Evolutionary conservation across 1,284 basidiomycete genomes (phyloP).

Genomic region (Exobasidium cylindrosporum): DNA sequence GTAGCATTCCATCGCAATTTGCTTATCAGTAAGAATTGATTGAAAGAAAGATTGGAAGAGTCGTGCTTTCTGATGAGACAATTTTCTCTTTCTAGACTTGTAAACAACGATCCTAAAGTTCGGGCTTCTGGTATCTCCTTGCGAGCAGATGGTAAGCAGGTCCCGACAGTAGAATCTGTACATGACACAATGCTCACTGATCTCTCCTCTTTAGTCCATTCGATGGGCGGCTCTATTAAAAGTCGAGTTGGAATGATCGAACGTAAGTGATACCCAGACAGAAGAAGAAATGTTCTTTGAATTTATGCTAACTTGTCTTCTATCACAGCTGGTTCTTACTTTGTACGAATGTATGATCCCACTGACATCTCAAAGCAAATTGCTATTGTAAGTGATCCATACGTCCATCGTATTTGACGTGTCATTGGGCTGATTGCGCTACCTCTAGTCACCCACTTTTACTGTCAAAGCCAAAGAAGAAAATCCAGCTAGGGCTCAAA

Average conservation of each 20-base stretch:
- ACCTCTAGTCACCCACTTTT: background rate
- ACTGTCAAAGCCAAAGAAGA: background rate
- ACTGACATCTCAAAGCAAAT: background rate
- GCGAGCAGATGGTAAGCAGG: background rate
- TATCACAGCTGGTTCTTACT: background rate
- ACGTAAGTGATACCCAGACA: background rate
- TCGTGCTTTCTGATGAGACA: no score
- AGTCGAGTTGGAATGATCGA: background rate
- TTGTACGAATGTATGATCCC: background rate
- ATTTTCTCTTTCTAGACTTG: background rate
- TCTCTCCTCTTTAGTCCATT: no score
- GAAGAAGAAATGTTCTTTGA: no score
- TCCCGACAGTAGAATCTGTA: no score
- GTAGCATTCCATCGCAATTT: background rate
- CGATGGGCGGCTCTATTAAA: background rate
- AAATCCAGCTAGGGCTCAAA: background rate
- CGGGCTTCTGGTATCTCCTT: background rate
- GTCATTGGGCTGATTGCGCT: background rate
- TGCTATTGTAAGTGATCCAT: background rate
- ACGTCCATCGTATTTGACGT: background rate
- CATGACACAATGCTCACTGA: no score
- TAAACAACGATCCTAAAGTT: background rate
- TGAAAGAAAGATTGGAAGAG: no score
- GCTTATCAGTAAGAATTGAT: background rate
- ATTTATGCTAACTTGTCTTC: no score